These are phyloP conservation scores for Talaromyces stipitatus DNA, from an alignment of 495 filamentous ascomycete genomes.

Conservation along the genomic window DNA sequence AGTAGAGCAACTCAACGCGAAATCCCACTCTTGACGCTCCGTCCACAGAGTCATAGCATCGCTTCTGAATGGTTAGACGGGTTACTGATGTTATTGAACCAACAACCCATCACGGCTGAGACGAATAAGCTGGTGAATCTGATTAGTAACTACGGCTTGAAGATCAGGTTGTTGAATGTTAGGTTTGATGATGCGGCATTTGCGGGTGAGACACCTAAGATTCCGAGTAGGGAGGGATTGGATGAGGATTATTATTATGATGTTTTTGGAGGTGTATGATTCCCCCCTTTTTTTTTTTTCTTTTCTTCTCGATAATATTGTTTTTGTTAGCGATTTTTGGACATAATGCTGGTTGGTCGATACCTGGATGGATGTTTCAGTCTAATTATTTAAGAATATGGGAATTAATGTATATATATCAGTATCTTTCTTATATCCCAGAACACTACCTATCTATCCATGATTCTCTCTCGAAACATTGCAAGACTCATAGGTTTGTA, in stretches of 20 bases:
- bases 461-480: too few species aligned
- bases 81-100: conserved; percentile 87
- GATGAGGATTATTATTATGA: conserved; percentile 51
- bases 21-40: conserved; percentile 65
- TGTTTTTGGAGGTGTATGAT: conserved; percentile 36
- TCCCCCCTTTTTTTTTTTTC: not conserved
- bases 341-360: too few species aligned
- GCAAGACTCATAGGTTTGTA: too few species aligned
- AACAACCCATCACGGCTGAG: conserved; percentile 93
- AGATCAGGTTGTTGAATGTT: conserved; percentile 90
- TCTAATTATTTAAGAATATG: too few species aligned
- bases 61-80: conserved; percentile 98
- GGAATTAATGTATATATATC: too few species aligned
- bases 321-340: too few species aligned
- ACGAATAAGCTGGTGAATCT: conserved; percentile 81
- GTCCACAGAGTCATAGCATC: conserved; percentile 69
- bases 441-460: too few species aligned
- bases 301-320: too few species aligned
- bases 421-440: too few species aligned
- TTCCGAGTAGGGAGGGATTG: conserved; percentile 41
- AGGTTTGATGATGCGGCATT: conserved; percentile 64
- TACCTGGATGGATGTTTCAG: too few species aligned
- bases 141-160: conserved; percentile 82
- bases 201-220: conserved; percentile 34
- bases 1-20: conserved; percentile 43